Percentiles rank a stretch among this genome's conserved stretches.
These are phyloP conservation scores for Thalassiosira exigua DNA, from an alignment of 352 stramenopile genomes.

Conservation along the genomic window DNA sequence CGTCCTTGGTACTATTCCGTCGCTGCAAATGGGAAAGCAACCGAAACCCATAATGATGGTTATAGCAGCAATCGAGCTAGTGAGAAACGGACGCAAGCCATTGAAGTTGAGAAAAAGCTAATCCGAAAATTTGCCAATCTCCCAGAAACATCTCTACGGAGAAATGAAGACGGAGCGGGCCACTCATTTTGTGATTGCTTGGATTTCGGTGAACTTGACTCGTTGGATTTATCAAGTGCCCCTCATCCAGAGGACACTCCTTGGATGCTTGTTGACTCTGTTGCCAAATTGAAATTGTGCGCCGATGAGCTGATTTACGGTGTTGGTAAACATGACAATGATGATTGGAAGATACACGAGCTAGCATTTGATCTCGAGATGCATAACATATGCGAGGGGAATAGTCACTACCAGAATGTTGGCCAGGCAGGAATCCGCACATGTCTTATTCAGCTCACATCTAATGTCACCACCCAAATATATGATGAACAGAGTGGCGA, in stretches of 20 bases:
- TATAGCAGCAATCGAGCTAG: slow-evolving; percentile 4
- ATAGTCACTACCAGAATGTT: slow-evolving; percentile 43
- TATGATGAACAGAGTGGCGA: slow-evolving; percentile 7
- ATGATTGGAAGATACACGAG: slow-evolving; percentile 38
- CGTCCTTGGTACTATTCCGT: slow-evolving; percentile 38
- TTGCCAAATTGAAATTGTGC: slow-evolving; percentile 72
- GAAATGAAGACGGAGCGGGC: not conserved
- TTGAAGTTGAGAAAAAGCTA: slow-evolving; percentile 47
- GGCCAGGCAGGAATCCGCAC: slow-evolving; percentile 58
- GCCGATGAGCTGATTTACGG: slow-evolving; percentile 61
- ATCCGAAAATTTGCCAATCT: slow-evolving; percentile 41
- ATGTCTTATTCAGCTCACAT: slow-evolving; percentile 79
- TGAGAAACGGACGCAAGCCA: slow-evolving; percentile 5
- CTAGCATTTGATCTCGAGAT: slow-evolving; percentile 85
- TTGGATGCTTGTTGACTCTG: slow-evolving; percentile 72
- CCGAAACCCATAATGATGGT: too few species aligned
- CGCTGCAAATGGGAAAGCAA: slow-evolving; percentile 3
- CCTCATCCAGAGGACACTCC: slow-evolving; percentile 38
- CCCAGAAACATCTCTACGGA: slow-evolving; percentile 41
- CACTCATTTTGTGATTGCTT: slow-evolving; percentile 54
- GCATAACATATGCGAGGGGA: slow-evolving; percentile 55
- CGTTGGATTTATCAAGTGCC: slow-evolving; percentile 61
- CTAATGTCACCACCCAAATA: slow-evolving; percentile 45
- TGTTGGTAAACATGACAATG: slow-evolving; percentile 11
- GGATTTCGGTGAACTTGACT: slow-evolving; percentile 56